phyloP scores from a whole-genome alignment of 805 yeast genomes.

The Candida chauliodis region DNA sequence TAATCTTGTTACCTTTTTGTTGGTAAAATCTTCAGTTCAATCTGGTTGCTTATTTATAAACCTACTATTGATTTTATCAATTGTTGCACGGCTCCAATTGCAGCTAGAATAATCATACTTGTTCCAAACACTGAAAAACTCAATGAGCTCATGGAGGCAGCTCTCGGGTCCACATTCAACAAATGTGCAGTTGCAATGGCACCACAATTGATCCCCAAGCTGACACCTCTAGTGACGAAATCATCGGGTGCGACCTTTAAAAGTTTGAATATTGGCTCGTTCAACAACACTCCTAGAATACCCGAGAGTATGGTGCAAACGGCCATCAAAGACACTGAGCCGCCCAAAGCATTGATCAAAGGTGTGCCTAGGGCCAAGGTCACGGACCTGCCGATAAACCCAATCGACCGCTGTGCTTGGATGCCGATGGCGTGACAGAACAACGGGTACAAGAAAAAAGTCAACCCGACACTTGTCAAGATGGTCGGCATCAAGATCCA shows the following conservation, averaged over 20 bases:
- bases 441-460: slow-evolving; percentile 69
- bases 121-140: slow-evolving; percentile 74
- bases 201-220: slow-evolving; percentile 74
- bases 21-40: too few species aligned
- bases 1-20: too few species aligned
- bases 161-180: slow-evolving; percentile 66
- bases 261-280: slow-evolving; percentile 49
- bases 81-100: slow-evolving; percentile 41
- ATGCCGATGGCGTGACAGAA: slow-evolving; percentile 65
- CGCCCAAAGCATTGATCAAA: slow-evolving; percentile 60
- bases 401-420: slow-evolving; percentile 56
- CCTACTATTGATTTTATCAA: slow-evolving; percentile 20
- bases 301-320: slow-evolving; percentile 77
- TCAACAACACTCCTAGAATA: slow-evolving; percentile 66
- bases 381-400: slow-evolving; percentile 75
- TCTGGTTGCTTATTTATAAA: too few species aligned
- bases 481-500: slow-evolving; percentile 59
- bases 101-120: slow-evolving; percentile 63
- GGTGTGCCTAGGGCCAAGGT: slow-evolving; percentile 81
- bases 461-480: slow-evolving; percentile 49
- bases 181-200: slow-evolving; percentile 82
- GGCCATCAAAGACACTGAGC: slow-evolving; percentile 70
- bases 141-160: slow-evolving; percentile 74
- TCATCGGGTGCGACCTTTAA: slow-evolving; percentile 57
- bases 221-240: slow-evolving; percentile 71